Evolutionary conservation across 2,329 filamentous ascomycete genomes (phyloP), one percentile per base, ranked within the genome.

Genomic region (Xylaria sp.): DNA sequence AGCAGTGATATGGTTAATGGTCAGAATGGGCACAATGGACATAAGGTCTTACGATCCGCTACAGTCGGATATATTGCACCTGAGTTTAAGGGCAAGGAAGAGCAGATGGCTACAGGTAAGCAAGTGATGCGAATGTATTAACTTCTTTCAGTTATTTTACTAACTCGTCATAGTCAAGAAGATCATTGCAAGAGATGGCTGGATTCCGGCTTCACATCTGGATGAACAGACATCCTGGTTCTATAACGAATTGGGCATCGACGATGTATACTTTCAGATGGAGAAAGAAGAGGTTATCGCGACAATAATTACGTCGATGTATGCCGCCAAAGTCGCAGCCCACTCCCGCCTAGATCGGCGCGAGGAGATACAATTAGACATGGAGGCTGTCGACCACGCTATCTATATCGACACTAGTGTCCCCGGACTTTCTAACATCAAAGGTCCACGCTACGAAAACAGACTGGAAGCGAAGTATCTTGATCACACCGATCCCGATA

Each of bases 331-430:
- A 84, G 91, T 98, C 56, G 96, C 96, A 46, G 94, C 96, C 9
- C 96, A 93, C 79, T 94, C 95, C 43, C 90, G 96, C 66, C 92
- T 97, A 80, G 95, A 98, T 83, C 97, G 97, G 86, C 91, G 91
- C 74, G 88, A 98, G 76, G 94, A 98, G 83, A 98, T 99, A 76
- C 90, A 94, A 71, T 85, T 99, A 51, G 95, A 98, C 80, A 98
- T 98, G 89, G 96, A 99, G 83, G 94, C 94, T 25, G 84, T 87
- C 68, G 96, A 98, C 80, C 96, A 98, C 79, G 96, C 96, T 68
- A 97, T 98, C 78, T 99, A 98, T 84, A 98, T 99, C 75, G 96
- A 99, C 80, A 99, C 96, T 64, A 98, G 94, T 81, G 92, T 91
- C 78, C 95, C 96, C 18, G 96, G 96, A 73, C 85, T 93, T 75